Evolutionary conservation across 1,139 yeast genomes (phyloP).

Genomic region (Wickerhamomyces sp.): DNA sequence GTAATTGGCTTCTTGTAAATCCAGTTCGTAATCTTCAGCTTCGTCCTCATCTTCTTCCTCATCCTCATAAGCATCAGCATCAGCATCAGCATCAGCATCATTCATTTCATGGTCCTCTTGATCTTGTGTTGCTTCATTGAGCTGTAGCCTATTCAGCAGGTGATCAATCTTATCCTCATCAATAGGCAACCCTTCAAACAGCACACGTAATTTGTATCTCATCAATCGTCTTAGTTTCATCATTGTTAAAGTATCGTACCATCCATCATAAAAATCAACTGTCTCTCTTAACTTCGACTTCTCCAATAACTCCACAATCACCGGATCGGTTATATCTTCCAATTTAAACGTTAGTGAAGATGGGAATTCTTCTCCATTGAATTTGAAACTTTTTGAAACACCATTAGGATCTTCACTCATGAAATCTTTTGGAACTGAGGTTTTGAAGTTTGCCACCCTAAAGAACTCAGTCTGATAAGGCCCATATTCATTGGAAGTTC

Average conservation of each 20-base stretch:
- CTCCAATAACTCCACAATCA: conserved; percentile 46
- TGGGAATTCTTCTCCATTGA: conserved; percentile 72
- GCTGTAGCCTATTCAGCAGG: conserved; percentile 20
- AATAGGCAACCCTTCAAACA: conserved; percentile 37
- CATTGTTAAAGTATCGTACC: conserved; percentile 65
- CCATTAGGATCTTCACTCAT: conserved; percentile 27
- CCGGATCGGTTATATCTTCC: conserved; percentile 74
- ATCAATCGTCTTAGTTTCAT: conserved; percentile 63
- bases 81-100: conserved; percentile 10
- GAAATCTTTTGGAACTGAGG: conserved; percentile 28
- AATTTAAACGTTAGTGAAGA: conserved; percentile 69
- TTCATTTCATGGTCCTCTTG: conserved; percentile 22
- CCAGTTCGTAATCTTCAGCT: conserved; percentile 22
- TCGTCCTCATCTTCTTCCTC: conserved; percentile 16
- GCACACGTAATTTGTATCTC: conserved; percentile 63
- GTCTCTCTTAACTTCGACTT: conserved; percentile 35
- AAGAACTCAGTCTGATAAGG: conserved; percentile 83
- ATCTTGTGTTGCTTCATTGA: conserved; percentile 20
- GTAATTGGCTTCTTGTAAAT: conserved; percentile 24
- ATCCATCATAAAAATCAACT: conserved; percentile 60
- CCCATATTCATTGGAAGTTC: conserved; percentile 48
- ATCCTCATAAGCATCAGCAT: conserved; percentile 28
- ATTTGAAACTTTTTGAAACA: conserved; percentile 45
- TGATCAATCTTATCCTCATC: conserved; percentile 31
- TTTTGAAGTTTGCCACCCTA: conserved; percentile 42